phyloP scores from a whole-genome alignment of 106 monocot species.

The Phalaenopsis aphrodite region DNA sequence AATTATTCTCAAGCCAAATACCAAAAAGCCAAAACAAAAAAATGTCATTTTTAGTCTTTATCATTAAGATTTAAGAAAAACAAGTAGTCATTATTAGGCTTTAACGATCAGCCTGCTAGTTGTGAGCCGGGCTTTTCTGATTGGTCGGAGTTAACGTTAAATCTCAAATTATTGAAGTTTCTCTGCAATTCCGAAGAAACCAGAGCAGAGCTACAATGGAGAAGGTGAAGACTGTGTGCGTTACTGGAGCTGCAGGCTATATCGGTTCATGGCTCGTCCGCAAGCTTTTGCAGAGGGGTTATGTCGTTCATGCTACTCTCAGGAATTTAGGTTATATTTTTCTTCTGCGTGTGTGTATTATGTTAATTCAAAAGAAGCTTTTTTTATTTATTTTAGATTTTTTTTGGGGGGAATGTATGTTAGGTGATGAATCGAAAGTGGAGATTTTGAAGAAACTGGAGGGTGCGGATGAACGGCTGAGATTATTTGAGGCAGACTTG shows the following conservation, averaged over 20 bases:
- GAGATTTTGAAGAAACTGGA: slow-evolving; percentile 31
- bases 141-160: too few species aligned
- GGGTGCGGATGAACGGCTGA: slow-evolving; percentile 33
- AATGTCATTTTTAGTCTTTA: too few species aligned
- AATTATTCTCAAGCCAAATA: too few species aligned
- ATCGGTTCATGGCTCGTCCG: slow-evolving; percentile 47
- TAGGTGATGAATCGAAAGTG: slow-evolving; percentile 30
- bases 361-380: not conserved
- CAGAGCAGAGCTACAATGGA: too few species aligned
- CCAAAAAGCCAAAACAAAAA: too few species aligned
- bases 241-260: slow-evolving; percentile 40
- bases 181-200: too few species aligned
- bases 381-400: too few species aligned
- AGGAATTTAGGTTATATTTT: slow-evolving; percentile 30
- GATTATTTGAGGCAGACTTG: slow-evolving; percentile 48
- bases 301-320: slow-evolving; percentile 47
- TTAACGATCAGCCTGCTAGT: too few species aligned
- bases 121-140: too few species aligned
- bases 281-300: slow-evolving; percentile 42
- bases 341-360: not conserved
- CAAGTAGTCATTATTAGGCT: too few species aligned
- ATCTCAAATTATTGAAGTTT: too few species aligned
- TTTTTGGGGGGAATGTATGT: not conserved
- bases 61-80: too few species aligned
- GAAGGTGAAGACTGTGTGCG: slow-evolving; percentile 27